Conservation (phyloP, 2,329 filamentous ascomycete species). For the Fusarium piperis region DNA sequence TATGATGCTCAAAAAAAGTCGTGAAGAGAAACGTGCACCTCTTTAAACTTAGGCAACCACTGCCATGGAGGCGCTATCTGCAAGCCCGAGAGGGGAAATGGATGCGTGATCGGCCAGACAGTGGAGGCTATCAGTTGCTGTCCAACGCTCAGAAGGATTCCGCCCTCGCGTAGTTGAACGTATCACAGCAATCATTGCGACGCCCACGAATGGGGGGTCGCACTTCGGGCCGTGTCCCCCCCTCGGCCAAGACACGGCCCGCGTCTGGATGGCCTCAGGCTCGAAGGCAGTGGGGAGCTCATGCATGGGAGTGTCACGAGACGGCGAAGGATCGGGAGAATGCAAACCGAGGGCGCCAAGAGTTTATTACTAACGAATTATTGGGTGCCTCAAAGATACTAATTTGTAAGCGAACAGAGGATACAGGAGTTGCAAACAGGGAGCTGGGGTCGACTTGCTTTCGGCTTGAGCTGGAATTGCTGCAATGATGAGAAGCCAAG, state of each 20-base stretch:
- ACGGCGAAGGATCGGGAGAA: neutral
- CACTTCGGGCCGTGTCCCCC: neutral
- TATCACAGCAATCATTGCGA: neutral
- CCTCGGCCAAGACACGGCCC: neutral
- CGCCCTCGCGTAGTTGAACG: neutral
- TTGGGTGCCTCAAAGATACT: neutral
- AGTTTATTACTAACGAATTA: neutral
- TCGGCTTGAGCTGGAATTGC: neutral
- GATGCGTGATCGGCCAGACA: neutral
- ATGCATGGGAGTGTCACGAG: neutral
- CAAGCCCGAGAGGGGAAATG: neutral
- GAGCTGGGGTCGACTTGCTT: too few relatives aligned
- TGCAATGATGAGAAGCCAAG: neutral
- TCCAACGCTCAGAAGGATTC: neutral
- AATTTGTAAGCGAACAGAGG: neutral
- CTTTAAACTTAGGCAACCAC: neutral
- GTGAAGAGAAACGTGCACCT: neutral
- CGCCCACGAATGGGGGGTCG: neutral
- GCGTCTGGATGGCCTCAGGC: neutral
- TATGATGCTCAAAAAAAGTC: neutral
- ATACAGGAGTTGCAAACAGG: neutral
- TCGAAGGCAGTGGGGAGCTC: neutral
- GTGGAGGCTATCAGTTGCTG: neutral
- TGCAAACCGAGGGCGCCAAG: neutral
- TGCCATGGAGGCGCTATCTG: neutral